phyloP scores from a whole-genome alignment of 352 stramenopile species.

The Aphanomyces euteiches region DNA sequence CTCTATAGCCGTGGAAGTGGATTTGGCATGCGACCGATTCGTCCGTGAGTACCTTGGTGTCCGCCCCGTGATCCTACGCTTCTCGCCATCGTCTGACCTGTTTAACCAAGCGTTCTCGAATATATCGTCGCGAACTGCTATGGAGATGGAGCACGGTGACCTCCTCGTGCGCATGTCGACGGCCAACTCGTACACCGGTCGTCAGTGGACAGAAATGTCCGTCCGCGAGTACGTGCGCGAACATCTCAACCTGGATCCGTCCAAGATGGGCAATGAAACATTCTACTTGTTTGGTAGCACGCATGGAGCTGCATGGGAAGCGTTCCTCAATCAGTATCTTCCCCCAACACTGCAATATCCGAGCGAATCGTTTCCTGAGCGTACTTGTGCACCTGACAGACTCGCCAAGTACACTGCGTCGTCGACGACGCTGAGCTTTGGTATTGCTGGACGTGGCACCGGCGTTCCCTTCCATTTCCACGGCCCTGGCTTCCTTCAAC shows the following conservation, averaged over 20 bases:
- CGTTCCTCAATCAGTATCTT: constrained; percentile 45
- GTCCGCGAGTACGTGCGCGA: constrained; percentile 6
- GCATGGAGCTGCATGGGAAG: constrained; percentile 44
- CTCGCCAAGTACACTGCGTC: background rate
- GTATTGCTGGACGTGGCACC: constrained; percentile 49
- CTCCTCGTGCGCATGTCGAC: constrained; percentile 15
- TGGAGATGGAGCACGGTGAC: constrained; percentile 4
- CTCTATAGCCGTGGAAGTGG: background rate
- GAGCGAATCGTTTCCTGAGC: constrained; percentile 37
- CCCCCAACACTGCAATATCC: constrained; percentile 45
- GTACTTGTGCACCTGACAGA: constrained; percentile 27
- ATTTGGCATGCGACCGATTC: constrained; percentile 4
- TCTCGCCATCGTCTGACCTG: background rate
- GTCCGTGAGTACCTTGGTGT: constrained; percentile 2
- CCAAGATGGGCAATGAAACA: constrained; percentile 51
- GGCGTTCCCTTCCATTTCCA: constrained; percentile 75
- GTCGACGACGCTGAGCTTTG: constrained; percentile 34
- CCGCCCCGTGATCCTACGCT: background rate
- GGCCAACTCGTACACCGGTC: constrained; percentile 18
- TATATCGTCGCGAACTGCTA: background rate
- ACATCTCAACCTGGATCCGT: background rate
- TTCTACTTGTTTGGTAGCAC: constrained; percentile 82
- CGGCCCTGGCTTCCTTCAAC: constrained; percentile 62
- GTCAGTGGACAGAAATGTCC: background rate
- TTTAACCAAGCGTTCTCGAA: background rate